Evolutionary conservation across 202 grass and related monocot genomes (phyloP).

Genomic region (Saccharum hybrid): DNA sequence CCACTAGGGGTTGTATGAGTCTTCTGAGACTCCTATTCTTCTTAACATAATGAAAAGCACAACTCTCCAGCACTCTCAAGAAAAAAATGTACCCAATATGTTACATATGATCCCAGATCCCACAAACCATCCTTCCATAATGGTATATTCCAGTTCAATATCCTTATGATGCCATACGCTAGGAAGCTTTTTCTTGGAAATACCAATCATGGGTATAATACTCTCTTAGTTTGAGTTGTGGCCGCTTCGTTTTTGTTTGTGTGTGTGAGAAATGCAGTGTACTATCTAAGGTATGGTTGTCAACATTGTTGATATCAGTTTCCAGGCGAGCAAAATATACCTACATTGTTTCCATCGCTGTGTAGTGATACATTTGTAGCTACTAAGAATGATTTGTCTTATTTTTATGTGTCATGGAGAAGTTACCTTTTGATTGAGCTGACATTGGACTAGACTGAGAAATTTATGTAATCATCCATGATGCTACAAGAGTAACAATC

Average conservation of each 20-base stretch:
- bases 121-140: neutral
- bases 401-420: slow-evolving; percentile 9
- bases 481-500: slow-evolving; percentile 12
- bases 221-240: slow-evolving; percentile 19
- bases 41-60: neutral
- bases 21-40: too few relatives aligned
- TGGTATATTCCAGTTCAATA: neutral
- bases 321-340: neutral
- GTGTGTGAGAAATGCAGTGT: neutral
- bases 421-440: slow-evolving; percentile 24
- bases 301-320: slow-evolving; percentile 21
- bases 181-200: slow-evolving; percentile 15
- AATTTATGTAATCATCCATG: slow-evolving; percentile 30
- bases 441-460: slow-evolving; percentile 19
- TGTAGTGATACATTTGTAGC: slow-evolving; percentile 29
- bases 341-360: slow-evolving; percentile 27
- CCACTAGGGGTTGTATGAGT: neutral
- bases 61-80: too few relatives aligned
- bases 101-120: neutral
- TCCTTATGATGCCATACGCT: neutral
- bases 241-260: neutral
- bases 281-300: slow-evolving; percentile 16
- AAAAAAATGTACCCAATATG: too few relatives aligned
- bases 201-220: neutral
- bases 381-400: slow-evolving; percentile 21